A percentile compares a stretch with the other conserved stretches of the same genome.
Evolutionary conservation across 2,329 filamentous ascomycete species (phyloP).

Genomic region (Raffaelea albimanens): DNA sequence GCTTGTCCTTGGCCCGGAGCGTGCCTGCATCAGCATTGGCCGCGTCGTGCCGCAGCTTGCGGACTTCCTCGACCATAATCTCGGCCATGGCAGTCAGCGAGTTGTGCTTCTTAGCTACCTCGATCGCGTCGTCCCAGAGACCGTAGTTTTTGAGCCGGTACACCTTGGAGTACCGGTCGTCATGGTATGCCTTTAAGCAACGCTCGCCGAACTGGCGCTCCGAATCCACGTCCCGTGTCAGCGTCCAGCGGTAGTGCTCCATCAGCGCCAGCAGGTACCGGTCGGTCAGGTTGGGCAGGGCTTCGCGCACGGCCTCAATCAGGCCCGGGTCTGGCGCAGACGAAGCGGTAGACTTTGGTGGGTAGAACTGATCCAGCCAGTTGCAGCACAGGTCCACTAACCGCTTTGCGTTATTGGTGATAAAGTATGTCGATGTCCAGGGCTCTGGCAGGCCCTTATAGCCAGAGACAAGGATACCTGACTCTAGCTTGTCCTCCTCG

Average conservation of each 20-base stretch:
- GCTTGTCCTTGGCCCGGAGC: conserved; percentile 27
- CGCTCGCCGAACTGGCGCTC: conserved; percentile 31
- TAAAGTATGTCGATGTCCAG: conserved; percentile 68
- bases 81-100: conserved; percentile 46
- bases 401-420: conserved; percentile 53
- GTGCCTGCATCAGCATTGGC: conserved; percentile 23
- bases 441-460: conserved; percentile 67
- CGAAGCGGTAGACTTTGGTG: conserved; percentile 12
- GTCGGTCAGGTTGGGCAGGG: conserved; percentile 42
- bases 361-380: conserved; percentile 41
- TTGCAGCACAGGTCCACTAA: conserved; percentile 48
- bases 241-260: conserved; percentile 43
- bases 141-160: conserved; percentile 43
- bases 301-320: conserved; percentile 35
- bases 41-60: conserved; percentile 27
- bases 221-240: conserved; percentile 33
- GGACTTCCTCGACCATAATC: conserved; percentile 44
- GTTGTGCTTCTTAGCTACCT: conserved; percentile 47
- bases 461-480: conserved; percentile 52
- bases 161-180: conserved; percentile 42
- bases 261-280: conserved; percentile 44
- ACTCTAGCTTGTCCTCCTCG: conserved; percentile 52
- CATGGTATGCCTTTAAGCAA: conserved; percentile 37
- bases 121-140: conserved; percentile 49
- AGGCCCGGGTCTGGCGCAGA: conserved; percentile 26